A percentile compares a stretch with the other conserved stretches of the same genome.
Evolutionary conservation across 331 rosid genomes (phyloP).

Genomic region (Ulmus americana): DNA sequence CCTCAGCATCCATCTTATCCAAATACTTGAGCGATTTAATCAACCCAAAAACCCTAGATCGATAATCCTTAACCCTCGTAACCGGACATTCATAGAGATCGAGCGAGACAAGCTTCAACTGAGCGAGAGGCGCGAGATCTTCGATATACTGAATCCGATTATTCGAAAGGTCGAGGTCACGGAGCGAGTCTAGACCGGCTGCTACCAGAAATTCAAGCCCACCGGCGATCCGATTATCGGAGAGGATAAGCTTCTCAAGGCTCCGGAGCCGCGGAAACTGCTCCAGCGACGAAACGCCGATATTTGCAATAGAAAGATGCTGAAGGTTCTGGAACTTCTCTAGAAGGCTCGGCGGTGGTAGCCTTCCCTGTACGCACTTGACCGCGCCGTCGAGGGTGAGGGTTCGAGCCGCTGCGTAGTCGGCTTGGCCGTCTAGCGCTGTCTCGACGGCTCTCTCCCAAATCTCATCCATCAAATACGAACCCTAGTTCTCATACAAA

Average conservation of each 20-base stretch:
- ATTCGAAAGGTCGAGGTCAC: slow-evolving; percentile 79
- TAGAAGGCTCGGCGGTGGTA: slow-evolving; percentile 75
- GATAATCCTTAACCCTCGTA: slow-evolving; percentile 75
- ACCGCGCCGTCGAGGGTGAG: slow-evolving; percentile 89
- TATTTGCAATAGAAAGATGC: slow-evolving; percentile 82
- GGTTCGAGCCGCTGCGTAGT: slow-evolving; percentile 56
- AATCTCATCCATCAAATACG: slow-evolving; percentile 85
- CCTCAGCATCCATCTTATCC: slow-evolving; percentile 94
- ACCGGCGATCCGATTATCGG: slow-evolving; percentile 83
- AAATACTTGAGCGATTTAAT: slow-evolving; percentile 69
- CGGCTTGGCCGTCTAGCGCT: slow-evolving; percentile 73
- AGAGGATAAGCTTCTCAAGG: slow-evolving; percentile 66
- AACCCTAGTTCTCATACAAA: slow-evolving; percentile 45
- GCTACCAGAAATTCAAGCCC: slow-evolving; percentile 70
- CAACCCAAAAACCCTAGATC: slow-evolving; percentile 94
- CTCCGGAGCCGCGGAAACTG: slow-evolving; percentile 71
- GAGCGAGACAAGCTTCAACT: slow-evolving; percentile 71
- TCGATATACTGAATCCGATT: slow-evolving; percentile 77
- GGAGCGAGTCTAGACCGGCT: slow-evolving; percentile 72
- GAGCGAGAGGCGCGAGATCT: slow-evolving; percentile 83
- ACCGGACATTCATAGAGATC: slow-evolving; percentile 97
- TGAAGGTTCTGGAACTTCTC: slow-evolving; percentile 80
- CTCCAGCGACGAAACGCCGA: slow-evolving; percentile 79
- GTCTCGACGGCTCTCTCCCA: slow-evolving; percentile 94
- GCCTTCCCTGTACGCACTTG: slow-evolving; percentile 73